A percentile compares a stretch with the other conserved stretches of the same genome.
phyloP scores from a whole-genome alignment of 2,329 filamentous ascomycete species.

The Lithohypha guttulata region DNA sequence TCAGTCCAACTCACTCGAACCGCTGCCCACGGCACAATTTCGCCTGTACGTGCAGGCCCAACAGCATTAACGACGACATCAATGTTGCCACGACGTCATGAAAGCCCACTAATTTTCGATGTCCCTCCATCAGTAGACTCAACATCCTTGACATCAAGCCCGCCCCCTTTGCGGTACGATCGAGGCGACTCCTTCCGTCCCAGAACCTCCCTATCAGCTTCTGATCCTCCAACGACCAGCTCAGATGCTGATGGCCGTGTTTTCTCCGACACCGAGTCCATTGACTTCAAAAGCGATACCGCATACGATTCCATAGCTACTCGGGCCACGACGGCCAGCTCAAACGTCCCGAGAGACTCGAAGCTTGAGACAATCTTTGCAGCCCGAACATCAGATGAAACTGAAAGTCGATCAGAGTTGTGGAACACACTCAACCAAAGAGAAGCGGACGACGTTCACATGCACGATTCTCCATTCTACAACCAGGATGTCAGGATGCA shows the following conservation, averaged over 20 bases:
- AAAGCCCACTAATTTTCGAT: slow-evolving; percentile 25
- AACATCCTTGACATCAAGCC: slow-evolving; percentile 20
- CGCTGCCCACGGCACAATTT: slow-evolving; percentile 19
- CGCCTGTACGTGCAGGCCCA: slow-evolving; percentile 15
- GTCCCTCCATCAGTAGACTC: slow-evolving; percentile 21
- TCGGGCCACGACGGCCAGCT: slow-evolving; percentile 43
- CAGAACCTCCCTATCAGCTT: slow-evolving; percentile 45
- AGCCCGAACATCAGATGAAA: slow-evolving; percentile 31
- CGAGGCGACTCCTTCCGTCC: slow-evolving; percentile 11
- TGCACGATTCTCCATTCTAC: neutral
- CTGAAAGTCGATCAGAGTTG: slow-evolving; percentile 7
- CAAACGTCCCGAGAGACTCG: slow-evolving; percentile 43
- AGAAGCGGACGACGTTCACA: slow-evolving; percentile 2
- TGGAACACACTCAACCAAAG: slow-evolving; percentile 15
- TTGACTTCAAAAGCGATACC: slow-evolving; percentile 51
- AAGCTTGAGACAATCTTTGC: slow-evolving; percentile 56
- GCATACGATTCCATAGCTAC: slow-evolving; percentile 54
- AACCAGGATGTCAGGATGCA: neutral
- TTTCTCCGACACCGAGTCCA: slow-evolving; percentile 50
- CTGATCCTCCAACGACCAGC: slow-evolving; percentile 47
- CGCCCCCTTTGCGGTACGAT: slow-evolving; percentile 11
- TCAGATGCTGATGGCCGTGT: slow-evolving; percentile 51
- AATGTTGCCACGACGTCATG: no score
- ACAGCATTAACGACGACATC: slow-evolving; percentile 23
- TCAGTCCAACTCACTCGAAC: slow-evolving; percentile 18